phyloP scores from a whole-genome alignment of 305 asterid species.

The Striga hermonthica region DNA sequence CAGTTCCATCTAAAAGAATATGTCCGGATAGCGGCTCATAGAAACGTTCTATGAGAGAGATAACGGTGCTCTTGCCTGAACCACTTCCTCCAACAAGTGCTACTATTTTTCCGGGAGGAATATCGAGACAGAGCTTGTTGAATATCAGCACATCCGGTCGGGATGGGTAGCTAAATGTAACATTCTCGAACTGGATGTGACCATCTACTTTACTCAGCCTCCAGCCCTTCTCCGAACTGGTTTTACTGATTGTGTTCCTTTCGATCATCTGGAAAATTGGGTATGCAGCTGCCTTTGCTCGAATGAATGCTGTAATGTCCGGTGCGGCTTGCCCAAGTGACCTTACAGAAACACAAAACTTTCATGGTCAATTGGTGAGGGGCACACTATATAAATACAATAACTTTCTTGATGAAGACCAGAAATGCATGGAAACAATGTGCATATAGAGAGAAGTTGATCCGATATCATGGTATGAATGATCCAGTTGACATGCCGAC shows the following conservation, averaged over 20 bases:
- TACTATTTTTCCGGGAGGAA: conserved; percentile 83
- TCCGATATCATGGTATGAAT: no score
- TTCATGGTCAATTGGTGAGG: neutral
- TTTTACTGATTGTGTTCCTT: conserved; percentile 46
- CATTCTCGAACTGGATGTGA: conserved; percentile 73
- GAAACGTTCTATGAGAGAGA: conserved; percentile 90
- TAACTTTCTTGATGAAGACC: no score
- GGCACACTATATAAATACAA: no score
- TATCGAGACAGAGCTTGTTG: conserved; percentile 61
- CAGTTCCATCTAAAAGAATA: conserved; percentile 62
- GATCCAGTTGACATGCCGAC: no score
- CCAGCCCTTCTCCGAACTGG: conserved; percentile 49
- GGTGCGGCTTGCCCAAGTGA: conserved; percentile 96
- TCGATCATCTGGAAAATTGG: conserved; percentile 96
- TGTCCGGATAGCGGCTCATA: conserved; percentile 75
- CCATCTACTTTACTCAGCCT: conserved; percentile 71
- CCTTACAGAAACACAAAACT: conserved; percentile 37
- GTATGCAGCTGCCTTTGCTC: conserved; percentile 88
- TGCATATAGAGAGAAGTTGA: no score
- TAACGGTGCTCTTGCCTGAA: conserved; percentile 92
- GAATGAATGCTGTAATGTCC: conserved; percentile 73
- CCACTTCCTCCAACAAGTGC: conserved; percentile 99
- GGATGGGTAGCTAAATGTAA: conserved; percentile 75
- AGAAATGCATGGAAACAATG: no score
- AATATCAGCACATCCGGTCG: conserved; percentile 77